These are phyloP conservation scores for Solanum sitiens DNA, from an alignment of 257 asterid genomes.

Conservation along the genomic window DNA sequence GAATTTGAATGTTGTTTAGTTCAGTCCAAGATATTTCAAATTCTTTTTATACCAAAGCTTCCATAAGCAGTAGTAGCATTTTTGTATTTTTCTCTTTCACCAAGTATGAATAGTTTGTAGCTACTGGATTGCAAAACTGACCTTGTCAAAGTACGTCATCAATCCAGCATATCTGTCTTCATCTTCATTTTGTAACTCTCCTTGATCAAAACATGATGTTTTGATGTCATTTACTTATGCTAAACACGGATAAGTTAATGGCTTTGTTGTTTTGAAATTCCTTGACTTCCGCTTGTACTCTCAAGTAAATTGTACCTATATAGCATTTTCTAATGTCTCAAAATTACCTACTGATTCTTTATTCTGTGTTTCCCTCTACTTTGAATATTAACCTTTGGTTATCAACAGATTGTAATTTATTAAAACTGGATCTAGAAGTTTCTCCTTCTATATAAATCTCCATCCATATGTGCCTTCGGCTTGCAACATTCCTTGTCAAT, in stretches of 20 bases:
- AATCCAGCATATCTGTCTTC: neutral
- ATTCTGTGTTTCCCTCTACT: neutral
- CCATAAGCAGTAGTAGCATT: neutral
- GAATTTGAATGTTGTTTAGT: neutral
- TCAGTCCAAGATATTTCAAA: neutral
- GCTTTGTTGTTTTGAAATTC: neutral
- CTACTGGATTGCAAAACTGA: neutral
- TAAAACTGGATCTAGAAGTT: neutral
- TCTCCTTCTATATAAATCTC: neutral
- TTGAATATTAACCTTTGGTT: neutral
- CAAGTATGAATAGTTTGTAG: neutral
- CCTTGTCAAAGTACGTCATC: neutral
- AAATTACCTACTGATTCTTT: neutral
- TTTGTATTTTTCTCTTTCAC: neutral
- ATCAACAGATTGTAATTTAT: neutral
- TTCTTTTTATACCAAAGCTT: neutral
- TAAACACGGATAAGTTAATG: neutral
- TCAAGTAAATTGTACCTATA: neutral
- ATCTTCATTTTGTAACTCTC: neutral
- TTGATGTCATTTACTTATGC: neutral
- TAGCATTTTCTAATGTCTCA: neutral
- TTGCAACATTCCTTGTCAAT: neutral
- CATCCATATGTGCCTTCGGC: neutral
- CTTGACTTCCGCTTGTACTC: neutral
- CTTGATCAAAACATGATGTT: neutral